phyloP scores from a whole-genome alignment of 2,329 filamentous ascomycete genomes.

The Sporothrix phasma region DNA sequence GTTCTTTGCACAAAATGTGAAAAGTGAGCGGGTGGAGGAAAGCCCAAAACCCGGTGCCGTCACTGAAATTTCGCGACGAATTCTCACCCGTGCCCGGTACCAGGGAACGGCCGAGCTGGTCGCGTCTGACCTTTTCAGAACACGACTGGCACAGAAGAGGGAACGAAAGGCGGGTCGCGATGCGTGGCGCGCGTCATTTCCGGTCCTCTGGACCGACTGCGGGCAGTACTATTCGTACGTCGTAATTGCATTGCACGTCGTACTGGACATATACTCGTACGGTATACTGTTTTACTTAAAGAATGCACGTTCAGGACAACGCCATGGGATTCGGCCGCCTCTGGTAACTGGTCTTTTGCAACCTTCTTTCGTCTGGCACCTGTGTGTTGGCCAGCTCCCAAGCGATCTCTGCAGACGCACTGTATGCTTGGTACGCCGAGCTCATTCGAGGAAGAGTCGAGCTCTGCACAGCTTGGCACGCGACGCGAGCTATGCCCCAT shows the following conservation, averaged over 20 bases:
- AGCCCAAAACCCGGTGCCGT: neutral
- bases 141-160: neutral
- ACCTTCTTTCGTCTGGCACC: neutral
- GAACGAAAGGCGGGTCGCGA: neutral
- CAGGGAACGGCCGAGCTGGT: neutral
- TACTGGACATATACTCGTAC: no score
- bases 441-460: neutral
- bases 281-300: no score
- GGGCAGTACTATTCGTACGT: neutral
- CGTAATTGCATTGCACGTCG: no score
- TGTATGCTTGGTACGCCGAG: neutral
- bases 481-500: no score
- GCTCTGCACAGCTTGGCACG: no score
- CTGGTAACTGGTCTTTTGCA: neutral
- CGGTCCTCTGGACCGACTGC: neutral
- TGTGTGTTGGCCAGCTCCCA: constrained; percentile 11
- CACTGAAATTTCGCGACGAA: neutral
- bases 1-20: no score
- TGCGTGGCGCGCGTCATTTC: neutral
- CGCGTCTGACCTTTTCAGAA: neutral
- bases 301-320: no score
- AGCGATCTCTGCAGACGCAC: constrained; percentile 14
- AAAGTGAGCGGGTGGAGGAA: no score
- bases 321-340: no score
- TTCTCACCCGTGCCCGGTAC: neutral